phyloP scores from a whole-genome alignment of 2,329 filamentous ascomycete genomes.

The Cladosporium sp. region DNA sequence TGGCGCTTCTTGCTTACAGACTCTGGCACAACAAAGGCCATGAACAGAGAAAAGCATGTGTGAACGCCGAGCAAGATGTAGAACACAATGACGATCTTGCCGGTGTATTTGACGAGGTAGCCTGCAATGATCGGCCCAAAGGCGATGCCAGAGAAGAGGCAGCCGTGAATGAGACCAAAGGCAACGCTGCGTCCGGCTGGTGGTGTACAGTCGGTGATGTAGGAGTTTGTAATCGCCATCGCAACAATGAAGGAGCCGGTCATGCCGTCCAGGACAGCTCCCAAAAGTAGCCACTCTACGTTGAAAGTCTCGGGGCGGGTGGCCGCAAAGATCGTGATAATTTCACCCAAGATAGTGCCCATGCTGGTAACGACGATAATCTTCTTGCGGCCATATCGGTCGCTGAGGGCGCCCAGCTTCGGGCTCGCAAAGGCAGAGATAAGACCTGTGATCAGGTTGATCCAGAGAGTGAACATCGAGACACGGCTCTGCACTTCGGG shows the following conservation, averaged over 20 bases:
- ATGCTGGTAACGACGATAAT: conserved; percentile 72
- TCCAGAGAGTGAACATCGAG: conserved; percentile 74
- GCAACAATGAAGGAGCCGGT: conserved; percentile 86
- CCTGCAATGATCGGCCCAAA: conserved; percentile 80
- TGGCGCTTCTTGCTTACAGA: conserved; percentile 77
- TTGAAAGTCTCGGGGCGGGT: conserved; percentile 70
- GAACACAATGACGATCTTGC: conserved; percentile 77
- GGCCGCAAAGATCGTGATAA: conserved; percentile 75
- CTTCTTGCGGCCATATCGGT: conserved; percentile 77
- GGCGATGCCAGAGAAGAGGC: conserved; percentile 85
- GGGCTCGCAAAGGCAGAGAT: conserved; percentile 81
- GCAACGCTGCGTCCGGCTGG: conserved; percentile 76
- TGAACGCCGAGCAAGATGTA: conserved; percentile 77
- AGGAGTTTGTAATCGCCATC: conserved; percentile 77
- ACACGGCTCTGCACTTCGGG: conserved; percentile 74
- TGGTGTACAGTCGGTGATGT: conserved; percentile 83
- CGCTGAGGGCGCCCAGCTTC: conserved; percentile 79
- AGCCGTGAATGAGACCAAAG: conserved; percentile 88
- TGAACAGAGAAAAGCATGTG: conserved; percentile 68
- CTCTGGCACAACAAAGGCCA: conserved; percentile 75
- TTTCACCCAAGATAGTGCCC: conserved; percentile 73
- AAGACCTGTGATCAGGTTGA: conserved; percentile 71
- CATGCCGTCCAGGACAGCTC: conserved; percentile 76
- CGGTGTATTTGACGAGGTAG: conserved; percentile 74
- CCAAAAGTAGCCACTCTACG: conserved; percentile 77